Conservation (phyloP, 192 early-diverging fungal species). For the Oehlia diaphana region DNA sequence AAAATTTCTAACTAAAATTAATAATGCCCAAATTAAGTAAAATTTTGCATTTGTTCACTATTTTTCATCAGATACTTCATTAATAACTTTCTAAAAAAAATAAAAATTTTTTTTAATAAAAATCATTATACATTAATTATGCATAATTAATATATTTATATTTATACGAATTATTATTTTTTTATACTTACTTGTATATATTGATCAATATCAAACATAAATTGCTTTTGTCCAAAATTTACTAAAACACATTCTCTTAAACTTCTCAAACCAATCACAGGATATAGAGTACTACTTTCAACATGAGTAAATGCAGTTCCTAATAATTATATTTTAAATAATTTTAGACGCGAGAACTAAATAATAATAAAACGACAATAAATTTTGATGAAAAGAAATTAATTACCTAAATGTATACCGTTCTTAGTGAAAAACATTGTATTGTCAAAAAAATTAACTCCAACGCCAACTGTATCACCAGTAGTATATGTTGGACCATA, state of each 20-base stretch:
- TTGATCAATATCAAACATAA: slow-evolving; percentile 71
- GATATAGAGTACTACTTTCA: slow-evolving; percentile 48
- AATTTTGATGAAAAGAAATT: slow-evolving; percentile 18
- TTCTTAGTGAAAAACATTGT: slow-evolving; percentile 92
- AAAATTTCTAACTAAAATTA: too few species aligned
- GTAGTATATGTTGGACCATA: slow-evolving; percentile 62
- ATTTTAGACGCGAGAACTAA: background rate
- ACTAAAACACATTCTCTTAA: slow-evolving; percentile 66
- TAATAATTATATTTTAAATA: background rate
- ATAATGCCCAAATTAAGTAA: too few species aligned
- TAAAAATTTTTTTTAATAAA: too few species aligned
- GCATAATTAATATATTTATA: too few species aligned
- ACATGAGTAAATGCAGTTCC: background rate
- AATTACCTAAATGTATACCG: slow-evolving; percentile 67
- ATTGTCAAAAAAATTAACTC: slow-evolving; percentile 76
- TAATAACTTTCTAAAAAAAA: too few species aligned
- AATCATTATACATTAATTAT: too few species aligned
- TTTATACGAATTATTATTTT: too few species aligned
- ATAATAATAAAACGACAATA: background rate
- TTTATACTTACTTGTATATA: slow-evolving; percentile 49
- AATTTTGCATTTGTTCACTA: too few species aligned
- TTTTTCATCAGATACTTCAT: too few species aligned
- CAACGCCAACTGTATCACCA: slow-evolving; percentile 90
- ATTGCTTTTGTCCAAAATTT: slow-evolving; percentile 74
- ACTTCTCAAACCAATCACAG: slow-evolving; percentile 72